Evolutionary conservation across 495 filamentous ascomycete genomes (phyloP).

Genomic region (Tetracladium marchalianum): DNA sequence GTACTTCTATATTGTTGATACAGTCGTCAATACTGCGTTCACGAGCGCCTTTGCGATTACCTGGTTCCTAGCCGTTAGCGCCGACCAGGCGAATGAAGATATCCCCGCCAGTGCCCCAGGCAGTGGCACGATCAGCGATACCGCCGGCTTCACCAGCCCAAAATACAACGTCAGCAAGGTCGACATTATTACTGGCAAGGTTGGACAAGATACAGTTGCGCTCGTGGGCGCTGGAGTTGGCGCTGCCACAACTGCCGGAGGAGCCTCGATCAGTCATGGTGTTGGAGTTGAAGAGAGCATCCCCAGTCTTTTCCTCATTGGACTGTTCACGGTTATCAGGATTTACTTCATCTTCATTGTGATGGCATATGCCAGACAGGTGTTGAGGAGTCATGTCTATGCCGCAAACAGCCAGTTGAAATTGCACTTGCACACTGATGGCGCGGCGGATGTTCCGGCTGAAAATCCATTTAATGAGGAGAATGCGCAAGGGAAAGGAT

Average conservation of each 20-base stretch:
- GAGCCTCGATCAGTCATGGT: conserved; percentile 14
- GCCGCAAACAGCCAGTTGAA: conserved; percentile 36
- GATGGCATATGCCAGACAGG: conserved; percentile 65
- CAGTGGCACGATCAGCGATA: conserved; percentile 46
- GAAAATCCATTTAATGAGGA: conserved; percentile 63
- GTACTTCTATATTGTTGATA: conserved; percentile 74
- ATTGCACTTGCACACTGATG: conserved; percentile 28
- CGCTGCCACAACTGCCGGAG: conserved; percentile 6
- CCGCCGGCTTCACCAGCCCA: conserved; percentile 59
- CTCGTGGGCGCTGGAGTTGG: conserved; percentile 25
- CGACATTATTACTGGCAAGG: conserved; percentile 35
- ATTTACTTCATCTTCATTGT: conserved; percentile 72
- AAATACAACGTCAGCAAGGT: conserved; percentile 50
- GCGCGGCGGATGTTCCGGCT: conserved; percentile 37
- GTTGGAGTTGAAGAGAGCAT: conserved; percentile 59
- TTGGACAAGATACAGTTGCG: conserved; percentile 41
- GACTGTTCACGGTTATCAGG: conserved; percentile 58
- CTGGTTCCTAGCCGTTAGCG: conserved; percentile 69
- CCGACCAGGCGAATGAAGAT: conserved; percentile 24
- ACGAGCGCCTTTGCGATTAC: conserved; percentile 68
- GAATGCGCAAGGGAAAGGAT: conserved; percentile 61
- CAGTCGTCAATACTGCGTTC: conserved; percentile 64
- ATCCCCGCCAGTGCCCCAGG: conserved; percentile 28
- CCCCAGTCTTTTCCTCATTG: conserved; percentile 64
- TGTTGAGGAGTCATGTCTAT: conserved; percentile 52